phyloP scores from a whole-genome alignment of 1,139 yeast species.

The Blastobotrys niveus region DNA sequence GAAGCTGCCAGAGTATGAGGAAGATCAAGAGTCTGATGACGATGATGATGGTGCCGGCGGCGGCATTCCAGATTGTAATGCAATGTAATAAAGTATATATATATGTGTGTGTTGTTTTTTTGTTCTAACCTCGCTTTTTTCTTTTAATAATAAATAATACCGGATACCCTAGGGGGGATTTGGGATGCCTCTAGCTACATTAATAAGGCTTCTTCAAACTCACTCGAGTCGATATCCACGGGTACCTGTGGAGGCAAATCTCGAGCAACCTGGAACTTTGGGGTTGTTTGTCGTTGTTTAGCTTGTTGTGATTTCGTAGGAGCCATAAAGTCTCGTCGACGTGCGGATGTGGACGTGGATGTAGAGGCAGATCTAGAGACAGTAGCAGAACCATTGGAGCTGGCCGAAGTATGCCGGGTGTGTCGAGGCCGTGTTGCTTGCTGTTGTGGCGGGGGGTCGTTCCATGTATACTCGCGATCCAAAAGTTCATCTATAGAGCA shows the following conservation, averaged over 20 bases:
- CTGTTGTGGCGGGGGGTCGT: background rate
- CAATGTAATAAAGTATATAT: conserved; percentile 19
- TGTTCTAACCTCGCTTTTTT: background rate
- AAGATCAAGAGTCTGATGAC: conserved; percentile 11
- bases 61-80: conserved; percentile 21
- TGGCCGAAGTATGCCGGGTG: background rate
- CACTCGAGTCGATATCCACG: conserved; percentile 5
- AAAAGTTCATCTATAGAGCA: conserved; percentile 1
- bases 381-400: background rate
- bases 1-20: conserved; percentile 14
- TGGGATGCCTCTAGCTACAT: background rate
- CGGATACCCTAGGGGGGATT: background rate
- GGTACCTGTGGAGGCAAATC: conserved; percentile 10
- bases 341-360: no score
- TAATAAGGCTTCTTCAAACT: conserved; percentile 5
- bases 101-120: background rate
- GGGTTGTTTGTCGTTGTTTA: conserved; percentile 15
- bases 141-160: background rate
- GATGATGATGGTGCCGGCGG: conserved; percentile 13
- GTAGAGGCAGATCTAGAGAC: background rate
- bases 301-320: conserved; percentile 23
- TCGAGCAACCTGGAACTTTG: conserved; percentile 4
- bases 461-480: background rate
- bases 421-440: background rate
- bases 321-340: conserved; percentile 20